Percentiles rank a stretch among this genome's conserved stretches.
Conservation (phyloP, 192 early-diverging fungal species). For the Chytriomyces hyalinus region DNA sequence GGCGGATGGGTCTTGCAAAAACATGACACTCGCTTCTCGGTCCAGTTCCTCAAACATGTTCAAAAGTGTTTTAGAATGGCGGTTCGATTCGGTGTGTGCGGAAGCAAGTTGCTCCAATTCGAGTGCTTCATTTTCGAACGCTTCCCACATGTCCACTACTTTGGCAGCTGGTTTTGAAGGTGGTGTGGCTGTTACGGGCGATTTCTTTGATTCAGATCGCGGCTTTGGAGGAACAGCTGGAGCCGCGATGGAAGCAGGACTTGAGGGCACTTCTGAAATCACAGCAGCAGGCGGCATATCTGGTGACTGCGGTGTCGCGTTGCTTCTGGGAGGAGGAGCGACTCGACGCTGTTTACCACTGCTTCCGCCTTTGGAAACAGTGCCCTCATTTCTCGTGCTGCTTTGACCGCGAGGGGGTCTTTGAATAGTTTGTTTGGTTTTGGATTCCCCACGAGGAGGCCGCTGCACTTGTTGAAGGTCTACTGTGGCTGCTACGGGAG, state of each 20-base stretch:
- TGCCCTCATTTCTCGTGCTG: not conserved
- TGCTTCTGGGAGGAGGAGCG: not conserved
- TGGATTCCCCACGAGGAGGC: too few relatives aligned
- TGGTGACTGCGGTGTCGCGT: not conserved
- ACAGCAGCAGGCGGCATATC: not conserved
- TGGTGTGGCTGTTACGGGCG: not conserved
- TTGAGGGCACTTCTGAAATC: not conserved
- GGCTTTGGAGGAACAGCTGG: not conserved
- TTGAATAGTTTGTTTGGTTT: too few relatives aligned
- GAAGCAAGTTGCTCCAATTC: not conserved
- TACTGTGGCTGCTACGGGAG: too few relatives aligned
- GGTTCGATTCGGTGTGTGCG: not conserved
- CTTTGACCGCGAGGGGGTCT: not conserved
- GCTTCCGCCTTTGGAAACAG: not conserved
- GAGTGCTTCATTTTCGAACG: not conserved
- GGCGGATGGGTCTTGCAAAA: not conserved
- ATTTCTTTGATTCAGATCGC: not conserved
- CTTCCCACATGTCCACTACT: slow-evolving; percentile 1
- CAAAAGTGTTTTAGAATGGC: not conserved
- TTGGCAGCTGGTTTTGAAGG: not conserved
- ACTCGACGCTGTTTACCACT: not conserved
- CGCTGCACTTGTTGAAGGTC: too few relatives aligned
- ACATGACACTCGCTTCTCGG: not conserved
- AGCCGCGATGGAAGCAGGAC: not conserved
- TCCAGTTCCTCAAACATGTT: slow-evolving; percentile 19